These are phyloP conservation scores for Botrytis fragariae DNA, from an alignment of 2,329 filamentous ascomycete species.

Conservation along the genomic window DNA sequence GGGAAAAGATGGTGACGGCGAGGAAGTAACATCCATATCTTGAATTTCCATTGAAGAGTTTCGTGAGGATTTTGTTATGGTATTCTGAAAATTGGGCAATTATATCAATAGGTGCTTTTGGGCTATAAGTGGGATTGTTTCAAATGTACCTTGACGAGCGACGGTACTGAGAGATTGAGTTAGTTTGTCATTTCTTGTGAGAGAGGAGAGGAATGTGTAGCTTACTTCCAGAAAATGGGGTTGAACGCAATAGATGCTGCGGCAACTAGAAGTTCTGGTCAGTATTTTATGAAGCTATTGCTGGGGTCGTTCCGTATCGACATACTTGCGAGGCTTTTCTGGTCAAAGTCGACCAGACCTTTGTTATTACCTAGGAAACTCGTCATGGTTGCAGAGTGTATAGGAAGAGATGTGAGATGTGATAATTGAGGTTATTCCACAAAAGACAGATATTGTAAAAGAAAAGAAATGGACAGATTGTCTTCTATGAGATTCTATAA, in stretches of 20 bases:
- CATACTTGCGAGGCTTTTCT: constrained; percentile 66
- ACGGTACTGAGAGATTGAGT: constrained; percentile 61
- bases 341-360: constrained; percentile 57
- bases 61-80: constrained; percentile 83
- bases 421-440: background rate
- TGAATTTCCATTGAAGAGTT: constrained; percentile 75
- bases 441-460: background rate
- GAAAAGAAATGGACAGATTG: constrained; percentile 11
- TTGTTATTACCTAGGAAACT: constrained; percentile 31
- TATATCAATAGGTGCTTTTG: constrained; percentile 22
- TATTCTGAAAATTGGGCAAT: constrained; percentile 64
- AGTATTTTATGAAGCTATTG: constrained; percentile 28
- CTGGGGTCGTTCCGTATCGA: constrained; percentile 25
- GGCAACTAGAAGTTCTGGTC: constrained; percentile 59
- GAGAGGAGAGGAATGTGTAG: constrained; percentile 31
- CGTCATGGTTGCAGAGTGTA: constrained; percentile 28
- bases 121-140: constrained; percentile 19
- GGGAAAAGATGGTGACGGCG: constrained; percentile 82
- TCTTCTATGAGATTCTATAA: background rate
- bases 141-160: constrained; percentile 69
- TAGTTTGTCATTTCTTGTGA: constrained; percentile 3
- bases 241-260: constrained; percentile 86
- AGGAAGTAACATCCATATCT: constrained; percentile 85
- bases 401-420: background rate
- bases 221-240: constrained; percentile 99